These are phyloP conservation scores for Lasiodiplodia citricola DNA, from an alignment of 2,329 filamentous ascomycete species.

Conservation along the genomic window DNA sequence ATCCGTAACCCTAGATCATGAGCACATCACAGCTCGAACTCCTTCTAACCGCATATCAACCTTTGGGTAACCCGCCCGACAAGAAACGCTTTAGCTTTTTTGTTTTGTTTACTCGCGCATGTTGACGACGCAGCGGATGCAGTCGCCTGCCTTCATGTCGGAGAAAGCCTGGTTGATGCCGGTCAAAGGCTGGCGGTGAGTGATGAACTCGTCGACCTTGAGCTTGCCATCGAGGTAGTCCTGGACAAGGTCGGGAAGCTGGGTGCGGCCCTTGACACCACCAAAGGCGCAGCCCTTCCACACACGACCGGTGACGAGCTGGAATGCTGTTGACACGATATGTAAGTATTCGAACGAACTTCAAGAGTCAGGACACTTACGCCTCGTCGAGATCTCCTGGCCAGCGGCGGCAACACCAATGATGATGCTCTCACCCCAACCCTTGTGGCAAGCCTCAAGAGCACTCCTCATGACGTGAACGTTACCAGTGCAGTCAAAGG, in stretches of 20 bases:
- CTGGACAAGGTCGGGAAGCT: slow-evolving; percentile 83
- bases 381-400: slow-evolving; percentile 91
- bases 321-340: slow-evolving; percentile 72
- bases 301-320: slow-evolving; percentile 94
- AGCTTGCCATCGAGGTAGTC: slow-evolving; percentile 90
- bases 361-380: slow-evolving; percentile 63
- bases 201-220: slow-evolving; percentile 99
- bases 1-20: slow-evolving; percentile 4
- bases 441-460: slow-evolving; percentile 98
- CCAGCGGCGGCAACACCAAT: slow-evolving; percentile 97
- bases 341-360: background rate
- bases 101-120: slow-evolving; percentile 46
- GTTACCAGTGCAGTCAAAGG: slow-evolving; percentile 98
- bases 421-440: slow-evolving; percentile 97
- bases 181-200: slow-evolving; percentile 81
- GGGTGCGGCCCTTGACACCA: slow-evolving; percentile 94
- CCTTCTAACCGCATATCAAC: slow-evolving; percentile 6
- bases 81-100: background rate
- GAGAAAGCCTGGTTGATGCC: slow-evolving; percentile 91
- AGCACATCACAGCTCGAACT: slow-evolving; percentile 3
- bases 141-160: slow-evolving; percentile 95
- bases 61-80: background rate
- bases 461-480: slow-evolving; percentile 94
- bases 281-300: slow-evolving; percentile 99
- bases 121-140: slow-evolving; percentile 90